Percentiles rank a stretch among this genome's conserved stretches.
Evolutionary conservation across 2,329 filamentous ascomycete genomes (phyloP).

Genomic region (Botrytis squamosa): DNA sequence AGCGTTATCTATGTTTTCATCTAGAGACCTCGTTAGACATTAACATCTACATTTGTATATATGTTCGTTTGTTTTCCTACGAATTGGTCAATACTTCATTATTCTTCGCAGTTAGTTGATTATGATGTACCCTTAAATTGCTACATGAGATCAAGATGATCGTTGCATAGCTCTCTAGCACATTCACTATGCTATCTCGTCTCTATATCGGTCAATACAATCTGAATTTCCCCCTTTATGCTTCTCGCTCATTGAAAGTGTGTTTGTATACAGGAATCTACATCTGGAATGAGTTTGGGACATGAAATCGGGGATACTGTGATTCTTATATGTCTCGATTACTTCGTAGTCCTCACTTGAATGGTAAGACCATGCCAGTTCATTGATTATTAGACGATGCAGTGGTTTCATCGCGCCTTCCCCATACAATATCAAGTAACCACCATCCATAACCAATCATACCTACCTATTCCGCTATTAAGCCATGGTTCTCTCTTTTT

Average conservation of each 20-base stretch:
- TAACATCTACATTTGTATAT: not conserved
- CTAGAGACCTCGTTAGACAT: too few relatives aligned
- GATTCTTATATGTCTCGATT: not conserved
- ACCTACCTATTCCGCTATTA: too few relatives aligned
- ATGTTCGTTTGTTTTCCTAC: not conserved
- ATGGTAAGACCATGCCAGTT: not conserved
- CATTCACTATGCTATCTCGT: not conserved
- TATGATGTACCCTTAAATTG: not conserved
- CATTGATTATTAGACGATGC: not conserved
- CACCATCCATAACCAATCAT: not conserved
- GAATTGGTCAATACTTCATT: not conserved
- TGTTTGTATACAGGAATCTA: not conserved
- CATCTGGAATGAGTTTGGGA: not conserved
- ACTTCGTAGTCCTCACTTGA: not conserved
- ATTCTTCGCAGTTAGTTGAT: fast-evolving
- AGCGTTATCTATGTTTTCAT: not conserved
- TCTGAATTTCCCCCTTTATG: too few relatives aligned
- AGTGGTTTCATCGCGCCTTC: not conserved
- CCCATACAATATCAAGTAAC: not conserved
- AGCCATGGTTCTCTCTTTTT: not conserved
- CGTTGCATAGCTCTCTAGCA: not conserved
- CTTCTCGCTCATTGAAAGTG: too few relatives aligned
- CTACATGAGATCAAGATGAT: not conserved
- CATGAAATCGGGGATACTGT: not conserved
- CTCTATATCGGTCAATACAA: not conserved